Base-by-base conservation (phyloP, 2,329 filamentous ascomycete genomes). In the Zarea fungicola region DNA sequence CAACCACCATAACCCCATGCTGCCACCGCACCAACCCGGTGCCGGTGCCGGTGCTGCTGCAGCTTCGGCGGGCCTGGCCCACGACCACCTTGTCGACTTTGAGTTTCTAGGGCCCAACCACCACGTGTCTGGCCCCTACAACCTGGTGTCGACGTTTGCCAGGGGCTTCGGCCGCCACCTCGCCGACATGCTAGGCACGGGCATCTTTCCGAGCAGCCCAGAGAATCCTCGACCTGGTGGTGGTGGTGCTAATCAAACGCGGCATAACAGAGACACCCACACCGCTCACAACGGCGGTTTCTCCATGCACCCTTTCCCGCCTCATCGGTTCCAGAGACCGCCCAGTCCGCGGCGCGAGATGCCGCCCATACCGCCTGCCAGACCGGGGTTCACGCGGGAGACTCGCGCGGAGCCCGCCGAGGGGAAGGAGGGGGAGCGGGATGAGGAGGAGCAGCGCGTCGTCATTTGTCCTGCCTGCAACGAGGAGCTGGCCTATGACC, bases 401-500 rank as follows among this genome's bases (percentile, higher is more conserved):
- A 87, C 88, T 0, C 60, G 59, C 13, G 54, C 55, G 9, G 58
- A 64, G 5, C 52, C 58, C 4, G 57, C 60, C 16, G 46, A 9
- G 16, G 59, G n/a, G n/a, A n/a, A n/a, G n/a, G n/a, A n/a, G n/a
- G n/a, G n/a, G n/a, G n/a, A n/a, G n/a, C n/a, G n/a, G n/a, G n/a
- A n/a, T n/a, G n/a, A 57, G 18, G 78, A 73, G 32, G 84, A 89
- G 29, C 82, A 89, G 14, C 78, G 87, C 31, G 74, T 87, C 1
- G 76, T 92, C 3, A 76, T 96, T 1, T 99, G 93, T 63, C 88
- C 92, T 0, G 88, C 88, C 51, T 99, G 93, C 59, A 84, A 86
- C 16, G 78, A 87, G 51, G 92, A 97, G 67, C 71, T 99, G 14
- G 86, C 89, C 6, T 82, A 85, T 43, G 87, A 90, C 13, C 81